phyloP scores from a whole-genome alignment of 2,329 filamentous ascomycete genomes.

The Fusarium sp. region DNA sequence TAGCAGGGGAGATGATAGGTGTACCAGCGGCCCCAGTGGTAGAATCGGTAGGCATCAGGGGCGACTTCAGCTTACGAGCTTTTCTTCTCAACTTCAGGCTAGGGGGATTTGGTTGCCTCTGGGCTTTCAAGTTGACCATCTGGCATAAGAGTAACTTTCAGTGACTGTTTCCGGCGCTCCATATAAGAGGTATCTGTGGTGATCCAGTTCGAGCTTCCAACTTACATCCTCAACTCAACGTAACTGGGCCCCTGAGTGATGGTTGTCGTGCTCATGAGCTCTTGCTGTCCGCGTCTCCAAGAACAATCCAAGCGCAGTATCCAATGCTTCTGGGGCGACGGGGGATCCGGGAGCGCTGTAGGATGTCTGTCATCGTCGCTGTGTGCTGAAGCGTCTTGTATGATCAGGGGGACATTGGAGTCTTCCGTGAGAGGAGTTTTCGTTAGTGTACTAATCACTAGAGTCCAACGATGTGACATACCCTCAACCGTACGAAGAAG shows the following conservation, averaged over 20 bases:
- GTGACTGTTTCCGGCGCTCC: too few relatives aligned
- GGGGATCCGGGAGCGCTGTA: too few relatives aligned
- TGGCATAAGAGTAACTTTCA: background rate
- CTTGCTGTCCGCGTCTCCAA: rapidly evolving
- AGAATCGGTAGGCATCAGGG: background rate
- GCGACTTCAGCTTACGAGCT: background rate
- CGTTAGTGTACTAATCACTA: background rate
- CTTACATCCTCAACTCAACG: background rate
- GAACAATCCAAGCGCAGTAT: background rate
- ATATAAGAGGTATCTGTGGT: background rate
- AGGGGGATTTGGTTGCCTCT: rapidly evolving
- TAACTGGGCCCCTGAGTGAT: background rate
- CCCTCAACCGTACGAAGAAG: background rate
- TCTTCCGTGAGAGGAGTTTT: background rate
- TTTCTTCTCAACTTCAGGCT: background rate
- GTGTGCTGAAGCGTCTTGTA: background rate
- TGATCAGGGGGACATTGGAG: background rate
- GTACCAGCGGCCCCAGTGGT: too few relatives aligned
- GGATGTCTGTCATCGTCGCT: background rate
- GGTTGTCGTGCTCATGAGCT: background rate
- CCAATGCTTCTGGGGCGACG: too few relatives aligned
- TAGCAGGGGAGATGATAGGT: rapidly evolving
- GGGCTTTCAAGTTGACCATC: rapidly evolving
- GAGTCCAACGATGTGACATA: rapidly evolving
- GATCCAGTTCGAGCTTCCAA: background rate